Percentiles rank a stretch among this genome's conserved stretches.
Evolutionary conservation across 2,329 filamentous ascomycete genomes (phyloP).

Genomic region (Coniochaeta pulveracea): DNA sequence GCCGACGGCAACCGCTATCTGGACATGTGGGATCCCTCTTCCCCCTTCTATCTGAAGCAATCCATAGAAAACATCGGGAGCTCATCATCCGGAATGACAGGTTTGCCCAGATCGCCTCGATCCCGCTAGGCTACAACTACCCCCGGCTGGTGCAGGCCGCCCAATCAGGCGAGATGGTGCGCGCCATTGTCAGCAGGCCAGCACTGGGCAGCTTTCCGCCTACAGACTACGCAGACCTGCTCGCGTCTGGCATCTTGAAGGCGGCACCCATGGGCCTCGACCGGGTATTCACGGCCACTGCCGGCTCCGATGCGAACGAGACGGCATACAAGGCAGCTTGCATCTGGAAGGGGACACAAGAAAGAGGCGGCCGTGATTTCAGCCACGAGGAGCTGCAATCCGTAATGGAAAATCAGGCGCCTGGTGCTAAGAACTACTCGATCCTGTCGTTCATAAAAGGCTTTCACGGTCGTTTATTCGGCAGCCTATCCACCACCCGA

Average conservation of each 20-base stretch:
- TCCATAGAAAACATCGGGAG: no score
- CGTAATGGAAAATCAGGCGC: constrained; percentile 75
- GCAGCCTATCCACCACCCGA: constrained; percentile 76
- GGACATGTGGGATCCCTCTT: no score
- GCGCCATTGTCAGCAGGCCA: constrained; percentile 75
- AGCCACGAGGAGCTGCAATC: constrained; percentile 62
- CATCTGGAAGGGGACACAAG: constrained; percentile 75
- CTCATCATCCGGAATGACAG: constrained; percentile 65
- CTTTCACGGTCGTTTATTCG: constrained; percentile 88
- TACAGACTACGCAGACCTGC: constrained; percentile 68
- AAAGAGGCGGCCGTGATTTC: constrained; percentile 77
- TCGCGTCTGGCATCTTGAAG: constrained; percentile 69
- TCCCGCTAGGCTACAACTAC: constrained; percentile 90
- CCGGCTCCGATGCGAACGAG: constrained; percentile 88
- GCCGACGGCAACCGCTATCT: constrained; percentile 36
- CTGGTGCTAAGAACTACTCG: constrained; percentile 60
- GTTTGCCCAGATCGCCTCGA: constrained; percentile 88
- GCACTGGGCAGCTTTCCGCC: constrained; percentile 87
- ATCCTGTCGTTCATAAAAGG: constrained; percentile 82
- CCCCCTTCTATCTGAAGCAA: no score
- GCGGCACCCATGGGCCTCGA: constrained; percentile 73
- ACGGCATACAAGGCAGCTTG: constrained; percentile 92
- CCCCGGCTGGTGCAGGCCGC: constrained; percentile 59
- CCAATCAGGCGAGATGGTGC: constrained; percentile 66
- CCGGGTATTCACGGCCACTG: constrained; percentile 84